Conservation (phyloP, 768 basidiomycete genomes). For the Lyophyllum atratum region DNA sequence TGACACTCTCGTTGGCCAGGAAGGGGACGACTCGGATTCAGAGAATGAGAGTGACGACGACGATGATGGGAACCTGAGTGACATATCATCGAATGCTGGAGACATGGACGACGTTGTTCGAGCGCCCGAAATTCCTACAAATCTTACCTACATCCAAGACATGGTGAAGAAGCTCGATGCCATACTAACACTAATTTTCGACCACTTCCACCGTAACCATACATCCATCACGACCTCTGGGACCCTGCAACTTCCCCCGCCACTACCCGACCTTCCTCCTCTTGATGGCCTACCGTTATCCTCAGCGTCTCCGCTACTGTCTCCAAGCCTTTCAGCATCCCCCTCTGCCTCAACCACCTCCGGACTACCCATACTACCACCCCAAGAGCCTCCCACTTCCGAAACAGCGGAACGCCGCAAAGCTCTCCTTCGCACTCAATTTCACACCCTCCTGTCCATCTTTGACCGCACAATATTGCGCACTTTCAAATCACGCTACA, state of each 20-base stretch:
- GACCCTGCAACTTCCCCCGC: constrained; percentile 24
- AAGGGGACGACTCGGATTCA: constrained; percentile 58
- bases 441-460: constrained; percentile 86
- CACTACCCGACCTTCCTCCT: constrained; percentile 37
- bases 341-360: constrained; percentile 16
- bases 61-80: constrained; percentile 52
- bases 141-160: constrained; percentile 70
- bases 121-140: constrained; percentile 47
- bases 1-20: constrained; percentile 80
- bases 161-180: constrained; percentile 94
- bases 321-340: constrained; percentile 16
- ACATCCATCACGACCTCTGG: constrained; percentile 22
- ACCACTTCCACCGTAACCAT: constrained; percentile 70
- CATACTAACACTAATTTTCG: constrained; percentile 82
- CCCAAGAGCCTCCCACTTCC: constrained; percentile 1
- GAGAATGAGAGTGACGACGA: constrained; percentile 56
- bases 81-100: constrained; percentile 73
- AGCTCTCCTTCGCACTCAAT: constrained; percentile 58
- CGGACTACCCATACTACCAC: constrained; percentile 21
- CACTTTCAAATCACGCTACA: constrained; percentile 96
- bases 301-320: constrained; percentile 28
- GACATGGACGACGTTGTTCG: constrained; percentile 43
- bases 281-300: constrained; percentile 24
- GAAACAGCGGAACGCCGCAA: constrained; percentile 24
- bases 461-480: constrained; percentile 93